Evolutionary conservation across 2,329 filamentous ascomycete genomes (phyloP), one percentile per base, ranked within the genome.

Genomic region (Aspergillus piperis): DNA sequence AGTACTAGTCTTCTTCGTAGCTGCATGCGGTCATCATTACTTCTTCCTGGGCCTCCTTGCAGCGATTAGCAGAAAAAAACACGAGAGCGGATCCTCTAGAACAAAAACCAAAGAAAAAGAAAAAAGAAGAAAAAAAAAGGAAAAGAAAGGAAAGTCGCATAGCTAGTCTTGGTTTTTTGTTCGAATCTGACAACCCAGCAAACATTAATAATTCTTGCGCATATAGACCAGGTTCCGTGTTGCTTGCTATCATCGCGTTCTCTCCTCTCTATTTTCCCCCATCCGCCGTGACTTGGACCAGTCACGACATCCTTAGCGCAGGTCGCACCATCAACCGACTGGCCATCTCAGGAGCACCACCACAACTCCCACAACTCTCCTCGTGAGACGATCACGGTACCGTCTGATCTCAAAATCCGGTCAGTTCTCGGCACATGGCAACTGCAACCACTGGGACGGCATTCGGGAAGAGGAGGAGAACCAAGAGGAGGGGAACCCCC

Each of bases 221-320:
- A 21, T 44, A 44, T 44, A 44, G 41, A 41, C 51, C 8, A 53
- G 51, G 51, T 32, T 30, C 50, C 51, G 39, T n/a, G n/a, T n/a
- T 27, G 15, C n/a, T 44, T 21, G 51, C 32, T 44, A 17, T 27
- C 6, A 32, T 21, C 41, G 41, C 23, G 39, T 19, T 23, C 21
- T 41, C n/a, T 13, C 21, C 44, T 15, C 27, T 23, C n/a, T 39
- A 7, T 21, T 39, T 25, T 4, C 30, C 3, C 23, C 39, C 51
- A 17, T 39, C 32, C 11, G 39, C n/a, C 30, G 2, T 21, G 39
- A 32, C 3, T 15, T 42, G 39, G 10, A 30, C 53, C 19, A 55
- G 53, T 55, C 39, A 55, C 53, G 41, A 55, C 53, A 55, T 55
- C 53, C 39, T 47, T 55, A 55, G 53, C 39, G 53, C 53, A 55